A percentile compares a stretch with the other conserved stretches of the same genome.
phyloP scores from a whole-genome alignment of 2,329 filamentous ascomycete species.

The Clarireedia homoeocarpa region DNA sequence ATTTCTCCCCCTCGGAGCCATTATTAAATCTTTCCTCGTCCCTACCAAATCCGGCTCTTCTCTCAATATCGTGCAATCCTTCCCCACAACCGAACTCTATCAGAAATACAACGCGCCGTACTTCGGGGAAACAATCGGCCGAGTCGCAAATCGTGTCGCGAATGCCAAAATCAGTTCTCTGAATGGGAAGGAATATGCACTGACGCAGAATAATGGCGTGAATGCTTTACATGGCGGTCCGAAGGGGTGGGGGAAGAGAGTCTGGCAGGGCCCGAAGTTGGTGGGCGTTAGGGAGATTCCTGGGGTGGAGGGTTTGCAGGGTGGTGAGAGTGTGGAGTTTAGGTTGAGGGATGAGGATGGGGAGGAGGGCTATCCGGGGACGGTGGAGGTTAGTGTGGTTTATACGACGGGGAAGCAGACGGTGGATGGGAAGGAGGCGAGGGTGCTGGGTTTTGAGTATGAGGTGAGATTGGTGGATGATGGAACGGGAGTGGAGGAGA shows the following conservation, averaged over 20 bases:
- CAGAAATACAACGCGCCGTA: constrained; percentile 65
- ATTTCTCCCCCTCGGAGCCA: constrained; percentile 69
- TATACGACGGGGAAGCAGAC: constrained; percentile 70
- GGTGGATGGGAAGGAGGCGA: constrained; percentile 53
- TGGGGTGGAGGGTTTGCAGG: constrained; percentile 44
- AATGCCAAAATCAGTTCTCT: constrained; percentile 62
- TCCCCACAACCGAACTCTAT: constrained; percentile 70
- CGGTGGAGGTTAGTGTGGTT: constrained; percentile 66
- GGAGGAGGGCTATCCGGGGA: constrained; percentile 86
- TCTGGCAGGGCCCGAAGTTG: constrained; percentile 64
- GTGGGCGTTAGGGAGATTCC: constrained; percentile 45
- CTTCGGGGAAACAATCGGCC: constrained; percentile 92
- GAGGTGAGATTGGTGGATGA: constrained; percentile 68
- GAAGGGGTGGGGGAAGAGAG: constrained; percentile 72
- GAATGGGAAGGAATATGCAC: constrained; percentile 62
- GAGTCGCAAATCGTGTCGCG: constrained; percentile 72
- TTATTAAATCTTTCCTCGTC: constrained; percentile 74
- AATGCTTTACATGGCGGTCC: constrained; percentile 70
- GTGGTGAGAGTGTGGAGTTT: constrained; percentile 61
- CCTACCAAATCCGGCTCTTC: constrained; percentile 35
- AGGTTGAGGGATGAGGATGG: constrained; percentile 64
- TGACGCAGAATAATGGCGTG: constrained; percentile 68
- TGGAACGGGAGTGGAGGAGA: constrained; percentile 62
- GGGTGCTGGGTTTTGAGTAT: constrained; percentile 78
- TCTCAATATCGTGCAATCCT: constrained; percentile 78